Conservation (phyloP, 371 early-diverging fungal species). For the Mucor mucedo region DNA sequence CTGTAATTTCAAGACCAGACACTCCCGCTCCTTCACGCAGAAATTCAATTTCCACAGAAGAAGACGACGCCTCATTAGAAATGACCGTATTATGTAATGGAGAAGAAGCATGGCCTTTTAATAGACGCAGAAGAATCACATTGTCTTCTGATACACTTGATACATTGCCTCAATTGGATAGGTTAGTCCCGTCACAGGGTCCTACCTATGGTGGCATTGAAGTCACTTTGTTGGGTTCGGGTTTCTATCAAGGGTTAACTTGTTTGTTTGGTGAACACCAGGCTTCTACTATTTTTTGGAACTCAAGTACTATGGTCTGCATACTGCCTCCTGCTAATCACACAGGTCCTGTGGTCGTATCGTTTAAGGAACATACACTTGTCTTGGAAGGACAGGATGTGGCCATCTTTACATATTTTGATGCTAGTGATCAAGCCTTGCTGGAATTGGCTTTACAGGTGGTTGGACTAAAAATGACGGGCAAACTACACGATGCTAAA, state of each 20-base stretch:
- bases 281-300: conserved; percentile 63
- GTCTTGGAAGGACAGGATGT: conserved; percentile 46
- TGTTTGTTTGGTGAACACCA: conserved; percentile 57
- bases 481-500: conserved; percentile 67
- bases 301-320: conserved; percentile 72
- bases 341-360: conserved; percentile 76
- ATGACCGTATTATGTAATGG: neutral
- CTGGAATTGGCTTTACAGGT: conserved; percentile 84
- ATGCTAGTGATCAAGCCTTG: conserved; percentile 79
- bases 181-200: conserved; percentile 73
- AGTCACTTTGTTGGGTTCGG: conserved; percentile 75
- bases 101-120: conserved; percentile 22
- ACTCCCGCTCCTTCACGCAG: conserved; percentile 22
- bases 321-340: conserved; percentile 75
- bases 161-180: conserved; percentile 43
- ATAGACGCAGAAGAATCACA: conserved; percentile 19
- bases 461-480: conserved; percentile 77
- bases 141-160: conserved; percentile 11
- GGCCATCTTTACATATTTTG: conserved; percentile 58
- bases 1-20: conserved; percentile 12
- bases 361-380: conserved; percentile 62
- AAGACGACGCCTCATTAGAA: neutral
- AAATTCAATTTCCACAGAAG: neutral
- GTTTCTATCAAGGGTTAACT: conserved; percentile 66
- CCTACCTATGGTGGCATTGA: conserved; percentile 82